Percentiles rank a stretch among this genome's conserved stretches.
These are phyloP conservation scores for Gliomastix tumulicola DNA, from an alignment of 2,329 filamentous ascomycete species.

Conservation along the genomic window DNA sequence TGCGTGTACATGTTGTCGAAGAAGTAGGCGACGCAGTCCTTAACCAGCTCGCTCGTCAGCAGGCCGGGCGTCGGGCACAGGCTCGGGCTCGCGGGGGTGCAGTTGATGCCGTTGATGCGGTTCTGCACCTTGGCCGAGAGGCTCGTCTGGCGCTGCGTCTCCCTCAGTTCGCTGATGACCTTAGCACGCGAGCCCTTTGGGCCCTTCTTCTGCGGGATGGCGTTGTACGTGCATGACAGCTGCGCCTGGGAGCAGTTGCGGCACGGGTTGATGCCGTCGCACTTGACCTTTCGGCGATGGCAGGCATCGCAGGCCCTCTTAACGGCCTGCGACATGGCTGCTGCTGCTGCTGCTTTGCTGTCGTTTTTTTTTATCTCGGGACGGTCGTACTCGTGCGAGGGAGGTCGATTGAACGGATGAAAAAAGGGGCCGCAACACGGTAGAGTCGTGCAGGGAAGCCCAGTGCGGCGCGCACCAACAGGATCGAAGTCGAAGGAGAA, in stretches of 20 bases:
- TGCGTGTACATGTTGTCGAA: conserved; percentile 60
- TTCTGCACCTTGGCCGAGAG: conserved; percentile 55
- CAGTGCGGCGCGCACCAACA: too few relatives aligned
- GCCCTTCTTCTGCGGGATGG: conserved; percentile 69
- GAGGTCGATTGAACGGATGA: neutral
- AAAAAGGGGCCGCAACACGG: neutral
- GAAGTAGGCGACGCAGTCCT: conserved; percentile 62
- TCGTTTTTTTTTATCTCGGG: too few relatives aligned
- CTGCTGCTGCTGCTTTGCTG: too few relatives aligned
- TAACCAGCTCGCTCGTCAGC: conserved; percentile 54
- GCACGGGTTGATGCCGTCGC: conserved; percentile 64
- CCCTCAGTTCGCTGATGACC: conserved; percentile 66
- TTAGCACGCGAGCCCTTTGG: conserved; percentile 69
- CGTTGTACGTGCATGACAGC: conserved; percentile 66
- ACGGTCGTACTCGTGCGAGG: neutral
- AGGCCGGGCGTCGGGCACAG: conserved; percentile 52
- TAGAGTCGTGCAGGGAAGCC: neutral
- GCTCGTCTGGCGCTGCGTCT: conserved; percentile 60
- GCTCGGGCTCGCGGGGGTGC: conserved; percentile 36
- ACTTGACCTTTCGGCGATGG: conserved; percentile 66
- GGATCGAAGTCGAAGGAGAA: too few relatives aligned
- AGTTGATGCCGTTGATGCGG: conserved; percentile 48
- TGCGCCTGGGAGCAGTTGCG: conserved; percentile 62
- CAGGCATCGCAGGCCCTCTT: conserved; percentile 66
- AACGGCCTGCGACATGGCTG: conserved; percentile 44